Evolutionary conservation across 768 basidiomycete species (phyloP).

Genomic region (Lentinula raphanica): DNA sequence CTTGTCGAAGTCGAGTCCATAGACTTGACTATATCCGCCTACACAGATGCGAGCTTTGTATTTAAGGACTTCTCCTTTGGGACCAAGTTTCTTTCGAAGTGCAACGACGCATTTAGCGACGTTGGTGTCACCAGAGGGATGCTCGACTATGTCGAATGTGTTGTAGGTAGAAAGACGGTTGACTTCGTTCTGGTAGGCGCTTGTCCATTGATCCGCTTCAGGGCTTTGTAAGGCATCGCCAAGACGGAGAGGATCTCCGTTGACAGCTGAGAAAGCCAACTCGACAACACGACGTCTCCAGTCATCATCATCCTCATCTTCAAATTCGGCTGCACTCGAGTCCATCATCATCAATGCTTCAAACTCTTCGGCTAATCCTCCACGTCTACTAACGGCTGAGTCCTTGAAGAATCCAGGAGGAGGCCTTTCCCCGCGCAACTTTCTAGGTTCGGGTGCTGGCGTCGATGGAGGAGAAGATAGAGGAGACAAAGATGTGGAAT

Average conservation of each 20-base stretch:
- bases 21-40: conserved; percentile 33
- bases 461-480: too few species aligned
- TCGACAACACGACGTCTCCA: background rate
- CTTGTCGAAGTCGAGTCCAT: conserved; percentile 19
- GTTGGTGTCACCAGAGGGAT: background rate
- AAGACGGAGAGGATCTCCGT: background rate
- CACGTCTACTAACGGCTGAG: too few species aligned
- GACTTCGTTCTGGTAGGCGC: background rate
- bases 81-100: background rate
- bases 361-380: too few species aligned
- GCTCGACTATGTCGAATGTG: background rate
- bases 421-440: too few species aligned
- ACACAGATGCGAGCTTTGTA: conserved; percentile 41
- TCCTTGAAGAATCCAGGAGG: too few species aligned
- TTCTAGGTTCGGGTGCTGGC: too few species aligned
- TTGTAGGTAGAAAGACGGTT: background rate
- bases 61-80: background rate
- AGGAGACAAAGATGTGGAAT: too few species aligned
- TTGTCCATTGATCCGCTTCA: background rate
- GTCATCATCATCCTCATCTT: background rate
- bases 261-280: background rate
- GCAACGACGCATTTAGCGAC: background rate
- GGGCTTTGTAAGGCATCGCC: background rate
- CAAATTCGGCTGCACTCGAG: too few species aligned
- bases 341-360: background rate